These are phyloP conservation scores for Dimocarpus longan DNA, from an alignment of 345 rosid species.

Conservation along the genomic window DNA sequence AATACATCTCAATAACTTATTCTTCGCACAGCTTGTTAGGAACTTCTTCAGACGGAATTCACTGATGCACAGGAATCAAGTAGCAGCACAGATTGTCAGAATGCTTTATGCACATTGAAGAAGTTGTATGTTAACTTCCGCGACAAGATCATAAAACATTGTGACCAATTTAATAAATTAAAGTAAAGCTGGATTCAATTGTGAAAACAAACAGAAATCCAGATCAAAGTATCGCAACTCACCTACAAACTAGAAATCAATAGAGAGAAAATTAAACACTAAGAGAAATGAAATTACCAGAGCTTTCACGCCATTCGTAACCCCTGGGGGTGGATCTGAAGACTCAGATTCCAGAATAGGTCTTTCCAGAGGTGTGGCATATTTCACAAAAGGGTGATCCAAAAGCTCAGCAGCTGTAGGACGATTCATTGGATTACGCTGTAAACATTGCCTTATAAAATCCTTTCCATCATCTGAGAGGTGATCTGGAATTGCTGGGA, in stretches of 20 bases:
- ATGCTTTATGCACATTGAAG: neutral
- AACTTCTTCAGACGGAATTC: neutral
- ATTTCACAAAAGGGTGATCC: constrained; percentile 63
- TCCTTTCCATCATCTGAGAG: constrained; percentile 73
- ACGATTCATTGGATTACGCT: constrained; percentile 58
- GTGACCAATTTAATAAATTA: neutral
- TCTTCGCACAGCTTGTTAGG: neutral
- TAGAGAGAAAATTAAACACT: constrained; percentile 10
- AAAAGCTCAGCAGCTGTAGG: constrained; percentile 63
- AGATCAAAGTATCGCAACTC: neutral
- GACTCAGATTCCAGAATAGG: constrained; percentile 40
- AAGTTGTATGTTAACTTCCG: neutral
- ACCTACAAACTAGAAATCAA: neutral
- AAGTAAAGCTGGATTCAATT: neutral
- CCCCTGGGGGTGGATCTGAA: constrained; percentile 37
- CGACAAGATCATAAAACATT: neutral
- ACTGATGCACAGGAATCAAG: neutral
- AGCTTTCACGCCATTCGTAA: constrained; percentile 37
- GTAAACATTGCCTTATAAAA: constrained; percentile 62
- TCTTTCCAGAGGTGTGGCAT: constrained; percentile 57
- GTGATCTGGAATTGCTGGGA: constrained; percentile 67
- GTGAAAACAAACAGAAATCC: constrained; percentile 6
- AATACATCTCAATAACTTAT: no score
- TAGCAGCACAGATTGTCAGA: neutral
- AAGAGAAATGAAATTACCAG: constrained; percentile 40